Percentiles rank a stretch among this genome's conserved stretches.
These are phyloP conservation scores for Solanum habrochaites DNA, from an alignment of 257 asterid species.

Conservation along the genomic window DNA sequence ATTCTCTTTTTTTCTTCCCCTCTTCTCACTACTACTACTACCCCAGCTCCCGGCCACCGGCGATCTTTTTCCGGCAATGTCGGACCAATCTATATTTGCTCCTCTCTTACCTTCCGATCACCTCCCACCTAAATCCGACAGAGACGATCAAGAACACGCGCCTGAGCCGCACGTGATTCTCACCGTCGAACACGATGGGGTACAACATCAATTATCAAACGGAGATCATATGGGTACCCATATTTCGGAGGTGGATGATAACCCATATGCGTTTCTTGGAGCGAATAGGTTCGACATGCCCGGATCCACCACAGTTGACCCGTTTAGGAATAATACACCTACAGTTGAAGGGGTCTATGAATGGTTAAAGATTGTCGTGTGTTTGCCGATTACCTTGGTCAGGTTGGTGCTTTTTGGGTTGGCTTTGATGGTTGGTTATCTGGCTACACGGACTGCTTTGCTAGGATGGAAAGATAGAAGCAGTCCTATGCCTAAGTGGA, in stretches of 20 bases:
- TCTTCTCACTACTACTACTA: background rate
- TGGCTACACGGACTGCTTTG: conserved; percentile 52
- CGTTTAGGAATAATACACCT: conserved; percentile 63
- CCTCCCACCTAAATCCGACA: conserved; percentile 2
- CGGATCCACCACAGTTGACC: conserved; percentile 59
- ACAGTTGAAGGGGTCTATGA: conserved; percentile 71
- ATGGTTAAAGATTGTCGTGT: conserved; percentile 71
- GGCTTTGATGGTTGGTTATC: conserved; percentile 52
- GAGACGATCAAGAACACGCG: background rate
- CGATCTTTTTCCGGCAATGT: conserved; percentile 7
- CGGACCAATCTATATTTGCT: conserved; percentile 37
- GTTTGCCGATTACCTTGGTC: conserved; percentile 55
- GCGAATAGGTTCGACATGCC: conserved; percentile 52
- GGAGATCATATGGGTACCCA: background rate
- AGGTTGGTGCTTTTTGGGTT: conserved; percentile 63
- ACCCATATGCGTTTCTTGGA: conserved; percentile 58
- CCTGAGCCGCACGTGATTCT: conserved; percentile 31
- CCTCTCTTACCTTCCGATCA: conserved; percentile 24
- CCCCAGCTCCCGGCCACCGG: background rate
- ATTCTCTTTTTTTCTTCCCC: background rate
- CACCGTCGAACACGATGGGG: conserved; percentile 30
- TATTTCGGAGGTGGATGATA: conserved; percentile 13
- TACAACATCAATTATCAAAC: background rate
- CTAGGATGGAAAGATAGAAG: conserved; percentile 72
- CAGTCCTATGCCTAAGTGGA: conserved; percentile 85